Evolutionary conservation across 2,329 filamentous ascomycete genomes (phyloP), one percentile per base, ranked within the genome.

Genomic region (Chlorencoelia australis): DNA sequence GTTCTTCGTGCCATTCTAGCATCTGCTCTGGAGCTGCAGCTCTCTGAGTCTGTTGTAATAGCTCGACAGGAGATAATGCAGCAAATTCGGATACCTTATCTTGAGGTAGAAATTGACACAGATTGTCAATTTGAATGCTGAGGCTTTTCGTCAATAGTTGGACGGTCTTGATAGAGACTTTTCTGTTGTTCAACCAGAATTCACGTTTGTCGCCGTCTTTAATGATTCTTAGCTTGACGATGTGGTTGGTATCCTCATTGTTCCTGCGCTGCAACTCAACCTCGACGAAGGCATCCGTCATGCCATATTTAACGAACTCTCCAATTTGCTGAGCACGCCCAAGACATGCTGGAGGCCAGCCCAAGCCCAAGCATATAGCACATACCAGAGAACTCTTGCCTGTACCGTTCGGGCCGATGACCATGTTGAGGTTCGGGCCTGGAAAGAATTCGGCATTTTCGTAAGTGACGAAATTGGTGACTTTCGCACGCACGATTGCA

Each of bases 371-470:
- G 54, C 91, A 96, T 48, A 98, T 94, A 29, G 91, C 91, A 61
- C 91, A 98, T 28, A 98, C 89, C 17, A 98, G 69, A 0, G 91
- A 95, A 61, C 89, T 96, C 63, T 98, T 98, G 37, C 91, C 91
- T 0, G 91, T 96, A 21, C 91, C 91, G 53, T 98, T 98, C n/a
- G 91, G 91, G 0, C 91, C 91, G 49, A 98, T 94, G 35, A 98
- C 80, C 89, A 98, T 96, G 58, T 98, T 98, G 53, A 98, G 61
- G 56, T 84, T 89, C 1, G 91, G 89, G 0, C 91, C 91, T 9
- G 87, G 86, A 40, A 81, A 75, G 59, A 96, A 95, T 47, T 94
- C 88, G 37, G 87, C 89, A 35, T 80, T 77, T 33, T 84, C 87
- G 61, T 98, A 98, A 0, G 91, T 98, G 37, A 98, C 86, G 51